A percentile compares a stretch with the other conserved stretches of the same genome.
Evolutionary conservation across 148 eudicot species (phyloP).

Genomic region (Suaeda aralocaspica): DNA sequence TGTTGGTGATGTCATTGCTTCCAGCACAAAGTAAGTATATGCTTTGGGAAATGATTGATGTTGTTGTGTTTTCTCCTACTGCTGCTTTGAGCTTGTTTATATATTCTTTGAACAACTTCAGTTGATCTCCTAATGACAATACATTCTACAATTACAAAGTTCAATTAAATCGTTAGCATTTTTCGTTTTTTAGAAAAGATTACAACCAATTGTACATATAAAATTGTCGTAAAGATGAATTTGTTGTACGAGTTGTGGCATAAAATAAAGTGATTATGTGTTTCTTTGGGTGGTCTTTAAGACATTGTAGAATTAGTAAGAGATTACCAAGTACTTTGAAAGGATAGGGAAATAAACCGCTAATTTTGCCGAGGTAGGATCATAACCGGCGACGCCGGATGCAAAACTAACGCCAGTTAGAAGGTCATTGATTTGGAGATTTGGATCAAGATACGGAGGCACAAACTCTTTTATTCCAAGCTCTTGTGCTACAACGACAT

Average conservation of each 20-base stretch:
- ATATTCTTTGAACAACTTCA: slow-evolving; percentile 29
- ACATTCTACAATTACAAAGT: slow-evolving; percentile 16
- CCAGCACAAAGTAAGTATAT: slow-evolving; percentile 27
- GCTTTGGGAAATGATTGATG: slow-evolving; percentile 25
- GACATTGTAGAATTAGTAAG: no score
- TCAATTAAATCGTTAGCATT: neutral
- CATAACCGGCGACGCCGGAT: slow-evolving; percentile 39
- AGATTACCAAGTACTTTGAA: no score
- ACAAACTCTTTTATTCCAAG: slow-evolving; percentile 40
- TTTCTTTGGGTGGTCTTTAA: no score
- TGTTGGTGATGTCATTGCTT: slow-evolving; percentile 35
- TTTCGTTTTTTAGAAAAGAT: no score
- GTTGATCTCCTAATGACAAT: slow-evolving; percentile 23
- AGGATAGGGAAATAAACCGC: slow-evolving; percentile 38
- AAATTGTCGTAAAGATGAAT: no score
- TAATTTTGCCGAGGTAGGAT: slow-evolving; percentile 32
- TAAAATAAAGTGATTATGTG: no score
- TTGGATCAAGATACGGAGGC: slow-evolving; percentile 46
- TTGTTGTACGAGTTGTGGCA: no score
- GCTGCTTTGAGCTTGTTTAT: slow-evolving; percentile 23
- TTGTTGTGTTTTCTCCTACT: slow-evolving; percentile 28
- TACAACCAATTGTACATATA: no score
- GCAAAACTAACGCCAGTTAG: slow-evolving; percentile 50
- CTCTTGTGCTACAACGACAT: slow-evolving; percentile 33
- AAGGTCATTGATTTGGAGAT: slow-evolving; percentile 31